A percentile compares a stretch with the other conserved stretches of the same genome.
These are phyloP conservation scores for Camillea tinctor DNA, from an alignment of 2,329 filamentous ascomycete species.

Conservation along the genomic window DNA sequence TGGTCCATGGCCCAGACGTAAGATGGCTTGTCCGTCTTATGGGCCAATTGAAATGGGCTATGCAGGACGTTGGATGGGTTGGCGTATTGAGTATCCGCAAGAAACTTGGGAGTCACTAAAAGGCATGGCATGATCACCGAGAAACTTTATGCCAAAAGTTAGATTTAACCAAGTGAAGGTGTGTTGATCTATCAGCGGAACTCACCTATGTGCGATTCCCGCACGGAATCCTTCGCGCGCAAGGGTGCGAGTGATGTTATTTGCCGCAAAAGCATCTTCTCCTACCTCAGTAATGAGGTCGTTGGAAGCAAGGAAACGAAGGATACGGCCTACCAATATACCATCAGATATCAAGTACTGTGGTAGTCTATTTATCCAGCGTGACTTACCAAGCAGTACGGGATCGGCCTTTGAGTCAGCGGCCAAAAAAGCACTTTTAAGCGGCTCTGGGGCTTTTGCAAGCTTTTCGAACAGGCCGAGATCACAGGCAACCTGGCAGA, in stretches of 20 bases:
- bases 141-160: not conserved
- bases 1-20: slow-evolving; percentile 13
- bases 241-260: slow-evolving; percentile 9
- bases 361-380: not conserved
- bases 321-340: slow-evolving; percentile 4
- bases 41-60: slow-evolving; percentile 10
- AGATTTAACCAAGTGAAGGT: not conserved
- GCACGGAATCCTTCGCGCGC: slow-evolving; percentile 8
- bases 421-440: not conserved
- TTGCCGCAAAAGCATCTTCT: slow-evolving; percentile 10
- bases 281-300: slow-evolving; percentile 7
- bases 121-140: slow-evolving; percentile 6
- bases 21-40: slow-evolving; percentile 14
- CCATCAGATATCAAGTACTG: not conserved
- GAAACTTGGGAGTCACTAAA: slow-evolving; percentile 5
- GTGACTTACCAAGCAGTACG: slow-evolving; percentile 2
- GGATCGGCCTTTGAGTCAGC: slow-evolving; percentile 2
- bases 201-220: slow-evolving; percentile 11
- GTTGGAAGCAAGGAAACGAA: slow-evolving; percentile 9
- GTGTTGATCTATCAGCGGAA: not conserved
- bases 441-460: not conserved
- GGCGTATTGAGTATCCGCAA: slow-evolving; percentile 5
- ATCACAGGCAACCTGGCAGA: not conserved
- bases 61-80: slow-evolving; percentile 6
- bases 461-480: not conserved